Percentiles rank a stretch among this genome's conserved stretches.
These are phyloP conservation scores for Eutrema japonicum DNA, from an alignment of 345 rosid species.

Conservation along the genomic window DNA sequence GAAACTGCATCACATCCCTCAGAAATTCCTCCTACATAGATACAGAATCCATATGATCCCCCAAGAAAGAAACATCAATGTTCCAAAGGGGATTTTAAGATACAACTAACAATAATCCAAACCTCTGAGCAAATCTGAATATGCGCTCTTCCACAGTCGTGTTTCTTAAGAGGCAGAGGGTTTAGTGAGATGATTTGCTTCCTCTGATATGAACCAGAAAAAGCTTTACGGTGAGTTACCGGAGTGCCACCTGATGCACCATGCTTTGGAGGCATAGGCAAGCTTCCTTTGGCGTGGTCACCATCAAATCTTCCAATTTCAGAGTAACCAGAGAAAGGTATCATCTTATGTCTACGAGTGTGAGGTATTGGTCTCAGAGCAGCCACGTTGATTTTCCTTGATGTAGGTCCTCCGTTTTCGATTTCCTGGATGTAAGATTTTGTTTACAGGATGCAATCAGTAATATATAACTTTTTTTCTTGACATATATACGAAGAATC, in stretches of 20 bases:
- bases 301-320: conserved; percentile 78
- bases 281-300: conserved; percentile 65
- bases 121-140: conserved; percentile 98
- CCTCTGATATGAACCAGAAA: conserved; percentile 79
- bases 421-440: conserved; percentile 39
- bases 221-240: conserved; percentile 68
- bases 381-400: conserved; percentile 60
- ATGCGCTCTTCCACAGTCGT: conserved; percentile 95
- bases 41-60: conserved; percentile 9
- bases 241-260: conserved; percentile 58
- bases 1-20: conserved; percentile 96
- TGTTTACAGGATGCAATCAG: conserved; percentile 5
- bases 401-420: conserved; percentile 60
- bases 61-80: conserved; percentile 1
- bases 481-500: background rate
- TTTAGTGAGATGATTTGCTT: conserved; percentile 91
- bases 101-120: conserved; percentile 19
- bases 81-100: background rate
- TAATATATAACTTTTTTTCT: background rate
- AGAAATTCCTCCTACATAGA: conserved; percentile 90
- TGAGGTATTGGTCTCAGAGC: conserved; percentile 96
- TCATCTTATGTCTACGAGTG: conserved; percentile 72
- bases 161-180: conserved; percentile 94
- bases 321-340: conserved; percentile 74
- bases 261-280: conserved; percentile 70